Evolutionary conservation across 2,329 filamentous ascomycete species (phyloP), one percentile per base, ranked within the genome.

Genomic region (Ampelomyces quisqualis): DNA sequence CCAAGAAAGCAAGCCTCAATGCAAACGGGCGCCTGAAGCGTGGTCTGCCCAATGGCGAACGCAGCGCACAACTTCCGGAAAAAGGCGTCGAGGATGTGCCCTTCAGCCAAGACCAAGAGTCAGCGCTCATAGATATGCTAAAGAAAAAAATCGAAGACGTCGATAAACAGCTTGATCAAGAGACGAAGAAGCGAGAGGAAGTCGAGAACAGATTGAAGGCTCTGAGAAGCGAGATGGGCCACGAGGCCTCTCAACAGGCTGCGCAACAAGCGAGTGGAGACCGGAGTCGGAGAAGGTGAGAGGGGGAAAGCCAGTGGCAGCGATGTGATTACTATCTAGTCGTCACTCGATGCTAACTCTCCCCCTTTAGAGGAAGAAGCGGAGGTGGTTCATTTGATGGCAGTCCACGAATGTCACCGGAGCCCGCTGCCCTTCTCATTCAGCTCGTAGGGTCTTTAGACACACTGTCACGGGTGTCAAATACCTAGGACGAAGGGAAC

Each of bases 191-290:
- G 45, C 49, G 60, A 18, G 62, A 64, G 23, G 60, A 61, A 39
- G 60, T 56, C 7, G 62, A 66, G 35, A 55, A 52, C 19, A 61
- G 50, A 37, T 47, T 68, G 14, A 63, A 64, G 41, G 51, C 45
- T 13, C 38, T 68, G 36, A 49, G 64, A 37, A 57, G 41, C 18
- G 64, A 62, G 30, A 41, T 64, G 45, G 68, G 57, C 18, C 66
- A 66, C 27, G 65, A 66, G 39, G 65, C 64, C 11, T 58, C 64
- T 17, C 61, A 65, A 45, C 62, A 65, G 45, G 65, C 65, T 10
- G 58, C 62, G n/a, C 64, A 68, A 31, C 62, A 68, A 39, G 65
- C 65, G 5, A 66, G 62, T 36, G 65, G 65, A 7, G 65, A 68
- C 33, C 43, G 65, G 34, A 67, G 62, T 45, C 55, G 65, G 32